Percentiles rank a stretch among this genome's conserved stretches.
Evolutionary conservation across 129 eudicot genomes (phyloP).

Genomic region (Apium graveolens): DNA sequence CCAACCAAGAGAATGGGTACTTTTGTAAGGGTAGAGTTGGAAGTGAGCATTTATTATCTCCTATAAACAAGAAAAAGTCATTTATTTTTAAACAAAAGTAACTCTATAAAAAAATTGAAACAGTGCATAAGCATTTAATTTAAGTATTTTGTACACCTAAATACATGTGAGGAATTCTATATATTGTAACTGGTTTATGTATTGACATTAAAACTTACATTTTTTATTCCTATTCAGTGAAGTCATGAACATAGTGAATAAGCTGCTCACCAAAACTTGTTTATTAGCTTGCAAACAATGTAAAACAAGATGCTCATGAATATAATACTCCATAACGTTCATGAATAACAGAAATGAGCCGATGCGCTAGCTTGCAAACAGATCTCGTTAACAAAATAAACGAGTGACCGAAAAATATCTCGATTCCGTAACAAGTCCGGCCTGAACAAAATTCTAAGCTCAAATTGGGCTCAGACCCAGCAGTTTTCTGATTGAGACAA

Average conservation of each 20-base stretch:
- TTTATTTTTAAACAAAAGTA: too few relatives aligned
- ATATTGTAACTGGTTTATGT: too few relatives aligned
- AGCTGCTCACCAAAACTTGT: background rate
- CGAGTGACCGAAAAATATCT: background rate
- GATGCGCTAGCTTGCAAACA: background rate
- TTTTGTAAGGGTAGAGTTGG: too few relatives aligned
- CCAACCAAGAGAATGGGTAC: too few relatives aligned
- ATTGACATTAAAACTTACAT: too few relatives aligned
- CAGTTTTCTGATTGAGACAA: too few relatives aligned
- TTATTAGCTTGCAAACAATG: background rate
- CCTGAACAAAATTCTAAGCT: background rate
- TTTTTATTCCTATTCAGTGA: background rate
- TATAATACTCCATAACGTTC: background rate
- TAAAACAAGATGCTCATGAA: background rate
- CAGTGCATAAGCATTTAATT: too few relatives aligned
- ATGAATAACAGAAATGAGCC: background rate
- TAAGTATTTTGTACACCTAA: too few relatives aligned
- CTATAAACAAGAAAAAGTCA: too few relatives aligned
- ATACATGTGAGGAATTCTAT: too few relatives aligned
- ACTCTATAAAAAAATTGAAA: too few relatives aligned
- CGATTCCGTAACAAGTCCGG: background rate
- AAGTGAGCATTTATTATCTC: too few relatives aligned
- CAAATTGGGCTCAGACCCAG: background rate
- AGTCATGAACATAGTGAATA: background rate
- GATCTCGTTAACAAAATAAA: background rate